Conservation (phyloP, 1,284 basidiomycete species). For the Sanghuangporus baumii region DNA sequence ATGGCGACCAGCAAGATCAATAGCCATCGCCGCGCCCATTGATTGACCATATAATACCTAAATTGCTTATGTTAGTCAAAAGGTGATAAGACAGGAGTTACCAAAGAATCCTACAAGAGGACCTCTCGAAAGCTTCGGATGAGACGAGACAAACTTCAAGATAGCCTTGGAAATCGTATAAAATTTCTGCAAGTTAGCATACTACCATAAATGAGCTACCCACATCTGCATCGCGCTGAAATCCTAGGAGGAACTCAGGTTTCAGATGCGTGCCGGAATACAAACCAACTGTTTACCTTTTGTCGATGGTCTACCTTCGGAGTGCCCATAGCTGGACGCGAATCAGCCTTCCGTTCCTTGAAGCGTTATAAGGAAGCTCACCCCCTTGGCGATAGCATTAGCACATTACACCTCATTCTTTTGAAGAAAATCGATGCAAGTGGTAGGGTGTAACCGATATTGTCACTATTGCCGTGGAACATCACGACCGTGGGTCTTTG, state of each 20-base stretch:
- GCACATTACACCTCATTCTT: slow-evolving; percentile 37
- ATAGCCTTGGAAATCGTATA: slow-evolving; percentile 6
- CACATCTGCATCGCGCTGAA: slow-evolving; percentile 39
- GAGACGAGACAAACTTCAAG: slow-evolving; percentile 45
- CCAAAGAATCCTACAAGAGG: slow-evolving; percentile 26
- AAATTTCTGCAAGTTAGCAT: neutral
- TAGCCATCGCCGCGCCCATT: slow-evolving; percentile 53
- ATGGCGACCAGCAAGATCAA: slow-evolving; percentile 45
- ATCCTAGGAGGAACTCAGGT: slow-evolving; percentile 22
- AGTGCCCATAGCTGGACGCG: slow-evolving; percentile 35
- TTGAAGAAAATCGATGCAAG: slow-evolving; percentile 45
- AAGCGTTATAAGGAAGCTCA: slow-evolving; percentile 15
- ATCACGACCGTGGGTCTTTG: slow-evolving; percentile 40
- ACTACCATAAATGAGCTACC: slow-evolving; percentile 3
- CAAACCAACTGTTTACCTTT: slow-evolving; percentile 29
- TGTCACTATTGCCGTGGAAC: slow-evolving; percentile 45
- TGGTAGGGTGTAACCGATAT: slow-evolving; percentile 43
- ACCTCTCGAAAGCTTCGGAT: slow-evolving; percentile 41
- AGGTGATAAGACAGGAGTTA: neutral
- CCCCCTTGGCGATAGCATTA: slow-evolving; percentile 45
- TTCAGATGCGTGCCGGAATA: neutral
- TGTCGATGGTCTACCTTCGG: slow-evolving; percentile 41
- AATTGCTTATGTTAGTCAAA: neutral
- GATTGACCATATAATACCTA: slow-evolving; percentile 46
- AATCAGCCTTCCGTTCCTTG: neutral